phyloP scores from a whole-genome alignment of 805 yeast genomes.

The Pichia cabralensis region DNA sequence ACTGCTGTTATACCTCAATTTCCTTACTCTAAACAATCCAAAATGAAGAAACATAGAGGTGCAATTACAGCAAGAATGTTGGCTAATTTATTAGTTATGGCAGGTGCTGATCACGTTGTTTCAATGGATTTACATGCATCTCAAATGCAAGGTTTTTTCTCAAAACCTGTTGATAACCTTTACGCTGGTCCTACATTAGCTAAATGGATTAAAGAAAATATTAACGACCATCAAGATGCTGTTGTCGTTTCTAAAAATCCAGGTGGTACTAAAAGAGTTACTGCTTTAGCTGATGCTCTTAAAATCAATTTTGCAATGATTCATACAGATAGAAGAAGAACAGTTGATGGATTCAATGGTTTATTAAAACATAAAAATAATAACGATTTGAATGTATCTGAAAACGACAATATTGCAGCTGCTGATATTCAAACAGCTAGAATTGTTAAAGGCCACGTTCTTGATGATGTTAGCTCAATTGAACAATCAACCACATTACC shows the following conservation, averaged over 20 bases:
- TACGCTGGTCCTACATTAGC: conserved; percentile 96
- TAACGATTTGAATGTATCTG: conserved; percentile 15
- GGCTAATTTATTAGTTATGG: conserved; percentile 91
- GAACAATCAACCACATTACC: conserved; percentile 3
- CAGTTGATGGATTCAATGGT: conserved; percentile 46
- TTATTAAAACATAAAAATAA: conserved; percentile 33
- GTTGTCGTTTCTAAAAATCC: conserved; percentile 99
- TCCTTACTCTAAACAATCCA: conserved; percentile 94
- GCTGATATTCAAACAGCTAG: conserved; percentile 91
- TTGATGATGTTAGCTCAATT: conserved; percentile 49
- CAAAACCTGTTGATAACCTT: conserved; percentile 93
- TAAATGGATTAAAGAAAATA: conserved; percentile 87
- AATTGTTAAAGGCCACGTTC: conserved; percentile 93
- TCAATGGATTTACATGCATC: conserved; percentile 96
- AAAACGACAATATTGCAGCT: conserved; percentile 50
- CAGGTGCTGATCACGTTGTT: conserved; percentile 98
- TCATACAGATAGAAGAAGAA: conserved; percentile 93
- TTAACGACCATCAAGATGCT: conserved; percentile 74
- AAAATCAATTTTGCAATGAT: conserved; percentile 98
- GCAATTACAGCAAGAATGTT: conserved; percentile 98
- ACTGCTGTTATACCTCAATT: conserved; percentile 97
- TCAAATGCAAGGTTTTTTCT: conserved; percentile 98
- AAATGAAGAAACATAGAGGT: conserved; percentile 98
- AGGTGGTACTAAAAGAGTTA: conserved; percentile 97
- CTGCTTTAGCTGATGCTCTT: conserved; percentile 93